These are phyloP conservation scores for Brassica napus DNA, from an alignment of 345 rosid genomes.

Conservation along the genomic window Da-Ae NC_063446.1:2477501-2478000, in stretches of 20 bases:
- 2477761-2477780: background rate
- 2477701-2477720: background rate
- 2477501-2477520: background rate
- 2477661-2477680: background rate
- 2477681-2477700: background rate
- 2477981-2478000: slow-evolving; percentile 92
- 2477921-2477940: background rate
- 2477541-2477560: background rate
- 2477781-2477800: background rate
- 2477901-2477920: background rate
- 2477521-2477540: background rate
- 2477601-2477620: background rate
- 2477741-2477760: background rate
- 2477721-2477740: background rate
- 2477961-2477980: slow-evolving; percentile 49
- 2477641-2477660: background rate
- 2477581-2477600: background rate
- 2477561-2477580: background rate
- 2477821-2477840: background rate
- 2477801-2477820: background rate
- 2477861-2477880: slow-evolving; percentile 15
- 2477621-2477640: background rate
- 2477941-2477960: background rate
- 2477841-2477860: background rate
- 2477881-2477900: slow-evolving; percentile 1